Conservation (phyloP, 2,329 filamentous ascomycete species). For the Botrytis cinerea region DNA sequence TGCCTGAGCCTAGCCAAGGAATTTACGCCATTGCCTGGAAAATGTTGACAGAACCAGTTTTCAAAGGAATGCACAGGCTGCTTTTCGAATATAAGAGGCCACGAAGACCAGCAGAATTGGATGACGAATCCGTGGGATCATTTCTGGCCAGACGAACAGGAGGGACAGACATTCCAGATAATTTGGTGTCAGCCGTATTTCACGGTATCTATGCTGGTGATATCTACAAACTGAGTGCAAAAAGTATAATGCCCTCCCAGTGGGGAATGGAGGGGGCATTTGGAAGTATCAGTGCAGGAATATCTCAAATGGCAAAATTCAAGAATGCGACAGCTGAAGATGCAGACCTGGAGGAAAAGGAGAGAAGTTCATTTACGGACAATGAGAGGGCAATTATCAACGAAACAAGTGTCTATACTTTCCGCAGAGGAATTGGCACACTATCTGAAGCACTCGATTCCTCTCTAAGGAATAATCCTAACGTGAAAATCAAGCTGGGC, state of each 20-base stretch:
- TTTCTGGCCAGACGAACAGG: conserved; percentile 60
- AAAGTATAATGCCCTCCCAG: conserved; percentile 51
- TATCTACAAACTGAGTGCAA: conserved; percentile 75
- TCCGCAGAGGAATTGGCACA: conserved; percentile 62
- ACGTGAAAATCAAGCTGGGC: conserved; percentile 59
- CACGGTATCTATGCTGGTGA: conserved; percentile 96
- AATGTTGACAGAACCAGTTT: conserved; percentile 56
- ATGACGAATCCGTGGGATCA: conserved; percentile 71
- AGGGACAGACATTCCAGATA: conserved; percentile 61
- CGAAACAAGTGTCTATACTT: conserved; percentile 46
- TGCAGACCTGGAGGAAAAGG: conserved; percentile 8
- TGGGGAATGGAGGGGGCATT: conserved; percentile 33
- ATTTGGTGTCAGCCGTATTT: conserved; percentile 71
- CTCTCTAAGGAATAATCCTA: conserved; percentile 52
- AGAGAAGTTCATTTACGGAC: conserved; percentile 2
- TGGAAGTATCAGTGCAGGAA: conserved; percentile 29
- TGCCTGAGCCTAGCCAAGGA: conserved; percentile 51
- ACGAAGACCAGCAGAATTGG: conserved; percentile 42
- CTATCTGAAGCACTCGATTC: conserved; percentile 57
- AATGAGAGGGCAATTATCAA: conserved; percentile 26
- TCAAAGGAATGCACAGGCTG: conserved; percentile 46
- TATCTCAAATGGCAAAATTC: background rate
- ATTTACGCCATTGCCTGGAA: conserved; percentile 41
- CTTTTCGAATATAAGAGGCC: conserved; percentile 41
- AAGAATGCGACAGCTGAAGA: conserved; percentile 6